Evolutionary conservation across 352 stramenopile species (phyloP).

Genomic region (Globisporangium parvum): DNA sequence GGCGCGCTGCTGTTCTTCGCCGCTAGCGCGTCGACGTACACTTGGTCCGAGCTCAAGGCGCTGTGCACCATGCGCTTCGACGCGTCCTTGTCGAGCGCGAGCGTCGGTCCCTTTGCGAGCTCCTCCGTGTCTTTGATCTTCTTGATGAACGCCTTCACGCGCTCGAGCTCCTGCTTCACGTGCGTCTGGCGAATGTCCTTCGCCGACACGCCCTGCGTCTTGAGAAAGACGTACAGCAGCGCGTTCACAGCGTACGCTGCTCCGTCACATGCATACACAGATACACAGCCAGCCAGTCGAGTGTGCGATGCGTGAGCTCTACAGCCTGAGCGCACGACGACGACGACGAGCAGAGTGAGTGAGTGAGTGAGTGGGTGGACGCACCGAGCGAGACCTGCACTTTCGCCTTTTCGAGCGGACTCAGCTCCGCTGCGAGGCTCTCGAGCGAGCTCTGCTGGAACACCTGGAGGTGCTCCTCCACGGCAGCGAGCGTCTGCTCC

Average conservation of each 20-base stretch:
- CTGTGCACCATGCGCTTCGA: constrained; percentile 83
- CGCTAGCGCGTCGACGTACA: constrained; percentile 68
- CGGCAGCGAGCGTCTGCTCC: constrained; percentile 70
- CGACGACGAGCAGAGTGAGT: no score
- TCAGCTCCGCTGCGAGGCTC: constrained; percentile 49
- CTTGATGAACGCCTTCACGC: constrained; percentile 85
- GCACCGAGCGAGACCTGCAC: constrained; percentile 78
- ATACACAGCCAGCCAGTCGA: neutral
- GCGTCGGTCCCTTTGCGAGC: constrained; percentile 62
- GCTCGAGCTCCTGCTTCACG: constrained; percentile 87
- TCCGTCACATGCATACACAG: constrained; percentile 2
- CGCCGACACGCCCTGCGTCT: constrained; percentile 80
- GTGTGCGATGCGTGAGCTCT: neutral
- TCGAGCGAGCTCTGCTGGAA: constrained; percentile 51
- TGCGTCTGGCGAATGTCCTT: constrained; percentile 88
- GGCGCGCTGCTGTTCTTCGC: constrained; percentile 39
- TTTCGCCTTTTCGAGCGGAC: constrained; percentile 73
- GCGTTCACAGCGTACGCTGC: constrained; percentile 84
- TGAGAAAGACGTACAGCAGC: constrained; percentile 83
- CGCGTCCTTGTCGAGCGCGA: constrained; percentile 73
- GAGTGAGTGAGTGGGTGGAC: neutral
- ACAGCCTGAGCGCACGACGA: neutral
- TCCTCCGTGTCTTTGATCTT: constrained; percentile 89
- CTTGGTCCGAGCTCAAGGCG: constrained; percentile 79
- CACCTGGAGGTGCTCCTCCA: constrained; percentile 66